Percentiles rank a stretch among this genome's conserved stretches.
Evolutionary conservation across 208 protist genomes (phyloP).

Genomic region (Tritrichomonas foetus): DNA sequence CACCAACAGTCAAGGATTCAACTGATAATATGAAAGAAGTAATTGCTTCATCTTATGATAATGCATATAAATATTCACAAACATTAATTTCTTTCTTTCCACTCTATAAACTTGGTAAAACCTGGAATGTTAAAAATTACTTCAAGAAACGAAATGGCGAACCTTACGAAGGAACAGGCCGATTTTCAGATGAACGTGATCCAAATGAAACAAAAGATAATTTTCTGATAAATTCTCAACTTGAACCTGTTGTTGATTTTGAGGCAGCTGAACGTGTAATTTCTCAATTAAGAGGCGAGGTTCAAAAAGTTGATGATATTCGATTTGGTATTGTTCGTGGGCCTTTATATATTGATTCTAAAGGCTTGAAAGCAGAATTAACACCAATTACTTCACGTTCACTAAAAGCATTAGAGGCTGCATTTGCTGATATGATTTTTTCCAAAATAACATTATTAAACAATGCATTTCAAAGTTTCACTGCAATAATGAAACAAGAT

Average conservation of each 20-base stretch:
- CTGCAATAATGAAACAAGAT: not conserved
- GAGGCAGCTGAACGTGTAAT: not conserved
- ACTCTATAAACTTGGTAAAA: constrained; percentile 23
- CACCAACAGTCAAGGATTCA: not conserved
- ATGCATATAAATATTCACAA: not conserved
- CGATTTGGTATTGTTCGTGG: not conserved
- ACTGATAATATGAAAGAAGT: not conserved
- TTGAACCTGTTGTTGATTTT: not conserved
- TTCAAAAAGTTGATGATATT: not conserved
- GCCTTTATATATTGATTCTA: not conserved
- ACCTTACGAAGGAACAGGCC: not conserved
- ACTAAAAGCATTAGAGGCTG: not conserved
- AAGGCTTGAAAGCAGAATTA: not conserved
- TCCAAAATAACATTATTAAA: not conserved
- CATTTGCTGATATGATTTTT: not conserved
- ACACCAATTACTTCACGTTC: not conserved
- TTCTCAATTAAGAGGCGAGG: not conserved
- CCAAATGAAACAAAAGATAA: not conserved
- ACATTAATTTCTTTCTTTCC: not conserved
- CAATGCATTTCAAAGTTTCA: not conserved
- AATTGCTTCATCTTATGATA: not conserved
- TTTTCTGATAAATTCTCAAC: not conserved
- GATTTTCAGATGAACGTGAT: not conserved
- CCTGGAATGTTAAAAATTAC: constrained; percentile 24
- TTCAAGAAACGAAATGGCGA: not conserved